phyloP scores from a whole-genome alignment of 495 filamentous ascomycete genomes.

The Penicillium cataractarum region DNA sequence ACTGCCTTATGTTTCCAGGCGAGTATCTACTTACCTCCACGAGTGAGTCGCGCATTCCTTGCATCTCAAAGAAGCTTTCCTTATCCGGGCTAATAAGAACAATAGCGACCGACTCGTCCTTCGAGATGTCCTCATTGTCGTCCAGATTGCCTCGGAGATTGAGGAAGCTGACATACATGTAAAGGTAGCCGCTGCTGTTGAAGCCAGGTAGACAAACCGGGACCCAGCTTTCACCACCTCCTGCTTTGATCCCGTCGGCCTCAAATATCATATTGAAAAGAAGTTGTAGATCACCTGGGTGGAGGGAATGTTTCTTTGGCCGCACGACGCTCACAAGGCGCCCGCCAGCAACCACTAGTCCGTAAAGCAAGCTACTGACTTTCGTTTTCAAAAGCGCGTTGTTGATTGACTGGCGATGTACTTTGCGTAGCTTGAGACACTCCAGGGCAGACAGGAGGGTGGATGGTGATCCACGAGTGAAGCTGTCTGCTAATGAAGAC shows the following conservation, averaged over 20 bases:
- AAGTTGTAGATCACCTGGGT: slow-evolving; percentile 92
- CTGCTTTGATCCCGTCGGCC: slow-evolving; percentile 81
- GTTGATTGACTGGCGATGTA: slow-evolving; percentile 84
- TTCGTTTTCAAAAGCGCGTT: slow-evolving; percentile 79
- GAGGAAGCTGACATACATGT: slow-evolving; percentile 98
- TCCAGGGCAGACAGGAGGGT: slow-evolving; percentile 88
- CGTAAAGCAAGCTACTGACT: slow-evolving; percentile 80
- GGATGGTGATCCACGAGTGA: slow-evolving; percentile 89
- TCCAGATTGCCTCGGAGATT: slow-evolving; percentile 42
- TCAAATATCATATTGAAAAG: slow-evolving; percentile 99
- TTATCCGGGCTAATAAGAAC: slow-evolving; percentile 91
- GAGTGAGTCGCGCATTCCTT: slow-evolving; percentile 80
- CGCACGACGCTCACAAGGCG: slow-evolving; percentile 91
- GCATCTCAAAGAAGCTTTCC: slow-evolving; percentile 88
- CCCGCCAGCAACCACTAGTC: slow-evolving; percentile 91
- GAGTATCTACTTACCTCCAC: slow-evolving; percentile 55
- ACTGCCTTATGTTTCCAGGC: background rate
- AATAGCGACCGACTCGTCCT: slow-evolving; percentile 81
- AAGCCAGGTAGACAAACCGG: slow-evolving; percentile 95
- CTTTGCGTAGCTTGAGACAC: slow-evolving; percentile 84
- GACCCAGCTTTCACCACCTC: slow-evolving; percentile 96
- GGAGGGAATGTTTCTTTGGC: slow-evolving; percentile 92
- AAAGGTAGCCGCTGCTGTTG: slow-evolving; percentile 95
- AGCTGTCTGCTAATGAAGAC: slow-evolving; percentile 89
- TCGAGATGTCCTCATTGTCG: slow-evolving; percentile 43